These are phyloP conservation scores for Linnemannia exigua DNA, from an alignment of 192 early-diverging fungal genomes.

Conservation along the genomic window DNA sequence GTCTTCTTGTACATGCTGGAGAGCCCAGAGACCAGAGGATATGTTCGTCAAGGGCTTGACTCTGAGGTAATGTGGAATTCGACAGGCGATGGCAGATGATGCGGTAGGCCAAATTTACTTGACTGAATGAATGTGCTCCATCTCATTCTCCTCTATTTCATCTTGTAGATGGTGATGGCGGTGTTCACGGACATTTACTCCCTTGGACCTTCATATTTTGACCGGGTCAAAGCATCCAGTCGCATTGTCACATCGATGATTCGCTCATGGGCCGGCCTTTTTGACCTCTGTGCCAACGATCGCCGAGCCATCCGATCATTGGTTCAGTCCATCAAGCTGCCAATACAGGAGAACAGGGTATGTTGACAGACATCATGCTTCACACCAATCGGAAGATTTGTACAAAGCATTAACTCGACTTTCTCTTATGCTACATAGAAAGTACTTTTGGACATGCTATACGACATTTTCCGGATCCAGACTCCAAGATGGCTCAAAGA, in stretches of 20 bases:
- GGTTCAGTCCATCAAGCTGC: conserved; percentile 77
- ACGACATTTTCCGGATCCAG: conserved; percentile 81
- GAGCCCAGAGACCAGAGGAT: conserved; percentile 72
- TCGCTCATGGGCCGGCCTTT: conserved; percentile 84
- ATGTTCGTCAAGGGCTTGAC: conserved; percentile 81
- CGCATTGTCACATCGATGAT: conserved; percentile 74
- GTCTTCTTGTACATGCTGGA: conserved; percentile 83
- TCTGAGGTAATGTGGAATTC: conserved; percentile 66
- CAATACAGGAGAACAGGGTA: conserved; percentile 80
- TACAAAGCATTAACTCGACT: background rate
- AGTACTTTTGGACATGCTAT: conserved; percentile 86
- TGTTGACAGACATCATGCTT: conserved; percentile 14
- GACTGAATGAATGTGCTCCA: background rate
- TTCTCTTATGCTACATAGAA: conserved; percentile 62
- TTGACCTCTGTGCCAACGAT: conserved; percentile 81
- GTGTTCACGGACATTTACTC: conserved; percentile 84
- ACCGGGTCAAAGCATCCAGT: conserved; percentile 75
- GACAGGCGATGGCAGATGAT: background rate
- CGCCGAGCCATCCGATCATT: conserved; percentile 77
- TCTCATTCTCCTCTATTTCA: background rate
- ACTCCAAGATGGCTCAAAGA: conserved; percentile 70
- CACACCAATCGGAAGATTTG: background rate
- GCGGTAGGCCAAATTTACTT: too few relatives aligned
- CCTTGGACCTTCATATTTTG: conserved; percentile 70
- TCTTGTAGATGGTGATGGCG: conserved; percentile 77